A percentile compares a stretch with the other conserved stretches of the same genome.
Conservation (phyloP, 495 filamentous ascomycete species). For the Penicillium salamii region DNA sequence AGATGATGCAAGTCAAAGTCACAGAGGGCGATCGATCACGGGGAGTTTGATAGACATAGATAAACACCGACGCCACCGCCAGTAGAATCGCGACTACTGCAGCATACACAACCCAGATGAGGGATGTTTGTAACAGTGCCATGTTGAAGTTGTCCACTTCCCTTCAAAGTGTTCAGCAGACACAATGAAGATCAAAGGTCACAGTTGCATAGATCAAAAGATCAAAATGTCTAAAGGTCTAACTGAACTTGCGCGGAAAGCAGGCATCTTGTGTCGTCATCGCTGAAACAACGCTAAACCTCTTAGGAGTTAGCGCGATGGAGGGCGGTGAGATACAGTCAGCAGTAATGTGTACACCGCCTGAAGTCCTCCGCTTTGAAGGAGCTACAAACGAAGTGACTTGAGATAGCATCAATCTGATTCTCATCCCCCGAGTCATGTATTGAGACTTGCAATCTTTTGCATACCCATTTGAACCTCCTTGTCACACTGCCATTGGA, state of each 20-base stretch:
- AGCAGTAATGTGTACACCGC: not conserved
- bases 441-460: not conserved
- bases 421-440: not conserved
- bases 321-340: not conserved
- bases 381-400: constrained; percentile 6
- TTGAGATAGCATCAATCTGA: too few species aligned
- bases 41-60: constrained; percentile 82
- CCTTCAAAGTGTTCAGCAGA: too few species aligned
- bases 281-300: not conserved
- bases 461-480: not conserved
- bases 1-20: constrained; percentile 78
- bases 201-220: too few species aligned
- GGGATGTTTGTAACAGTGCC: constrained; percentile 74
- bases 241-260: too few species aligned
- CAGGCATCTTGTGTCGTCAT: constrained; percentile 13
- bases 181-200: too few species aligned
- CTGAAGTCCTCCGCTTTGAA: not conserved
- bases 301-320: not conserved
- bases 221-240: too few species aligned
- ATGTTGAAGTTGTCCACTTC: constrained; percentile 33
- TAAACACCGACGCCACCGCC: constrained; percentile 72
- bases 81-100: constrained; percentile 71
- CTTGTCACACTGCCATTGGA: not conserved
- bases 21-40: constrained; percentile 79
- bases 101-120: constrained; percentile 92